Evolutionary conservation across 2,329 filamentous ascomycete genomes (phyloP).

Genomic region (Ophiosphaerella narmari): DNA sequence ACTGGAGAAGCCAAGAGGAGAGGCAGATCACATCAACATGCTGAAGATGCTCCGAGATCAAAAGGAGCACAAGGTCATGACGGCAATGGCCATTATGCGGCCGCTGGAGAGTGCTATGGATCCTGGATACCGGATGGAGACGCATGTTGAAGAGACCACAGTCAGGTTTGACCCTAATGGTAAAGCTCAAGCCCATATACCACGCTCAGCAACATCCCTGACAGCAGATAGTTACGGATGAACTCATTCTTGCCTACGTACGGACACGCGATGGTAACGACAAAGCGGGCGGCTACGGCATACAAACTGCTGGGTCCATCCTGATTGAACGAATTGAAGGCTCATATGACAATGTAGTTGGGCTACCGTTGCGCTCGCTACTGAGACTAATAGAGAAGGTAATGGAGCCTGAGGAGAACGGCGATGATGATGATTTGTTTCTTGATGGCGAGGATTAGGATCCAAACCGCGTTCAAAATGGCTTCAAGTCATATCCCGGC

Average conservation of each 20-base stretch:
- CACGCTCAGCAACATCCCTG: background rate
- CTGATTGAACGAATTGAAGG: constrained; percentile 89
- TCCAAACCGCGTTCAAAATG: background rate
- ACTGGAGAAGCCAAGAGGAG: constrained; percentile 85
- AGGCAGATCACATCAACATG: constrained; percentile 83
- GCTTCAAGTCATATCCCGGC: background rate
- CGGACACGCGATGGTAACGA: constrained; percentile 88
- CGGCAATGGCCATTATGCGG: constrained; percentile 80
- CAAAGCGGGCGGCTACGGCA: constrained; percentile 94
- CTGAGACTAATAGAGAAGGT: constrained; percentile 86
- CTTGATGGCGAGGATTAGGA: constrained; percentile 17
- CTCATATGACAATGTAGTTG: constrained; percentile 90
- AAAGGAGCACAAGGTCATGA: constrained; percentile 79
- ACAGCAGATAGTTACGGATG: constrained; percentile 65
- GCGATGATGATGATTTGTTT: constrained; percentile 47
- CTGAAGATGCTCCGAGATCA: constrained; percentile 80
- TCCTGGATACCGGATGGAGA: constrained; percentile 84
- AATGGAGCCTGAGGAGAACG: constrained; percentile 70
- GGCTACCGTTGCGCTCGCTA: constrained; percentile 78
- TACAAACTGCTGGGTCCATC: constrained; percentile 86
- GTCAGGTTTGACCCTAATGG: constrained; percentile 79
- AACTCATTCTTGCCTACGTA: constrained; percentile 79
- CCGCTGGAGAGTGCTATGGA: constrained; percentile 79
- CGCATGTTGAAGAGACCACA: constrained; percentile 84
- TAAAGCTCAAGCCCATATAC: constrained; percentile 12